Evolutionary conservation across 2,329 filamentous ascomycete genomes (phyloP).

Genomic region (Alternaria alternata): DNA sequence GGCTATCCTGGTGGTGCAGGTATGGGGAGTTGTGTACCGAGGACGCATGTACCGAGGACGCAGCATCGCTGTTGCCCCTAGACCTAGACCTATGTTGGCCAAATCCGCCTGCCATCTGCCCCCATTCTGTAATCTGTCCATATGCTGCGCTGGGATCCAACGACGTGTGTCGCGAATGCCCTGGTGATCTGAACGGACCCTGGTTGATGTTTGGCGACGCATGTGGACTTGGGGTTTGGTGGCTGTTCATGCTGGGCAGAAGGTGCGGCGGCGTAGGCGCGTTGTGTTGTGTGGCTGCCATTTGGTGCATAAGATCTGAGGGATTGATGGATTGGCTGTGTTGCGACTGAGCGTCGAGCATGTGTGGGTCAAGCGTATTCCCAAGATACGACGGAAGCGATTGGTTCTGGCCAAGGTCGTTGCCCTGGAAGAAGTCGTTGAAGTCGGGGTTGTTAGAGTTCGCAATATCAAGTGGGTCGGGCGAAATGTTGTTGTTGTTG

Average conservation of each 20-base stretch:
- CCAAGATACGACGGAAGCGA: constrained; percentile 66
- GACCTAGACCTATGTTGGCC: constrained; percentile 70
- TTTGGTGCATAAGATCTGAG: constrained; percentile 58
- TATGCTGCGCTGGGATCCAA: constrained; percentile 70
- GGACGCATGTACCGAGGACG: constrained; percentile 79
- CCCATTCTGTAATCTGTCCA: constrained; percentile 66
- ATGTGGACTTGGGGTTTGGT: constrained; percentile 62
- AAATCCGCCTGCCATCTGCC: constrained; percentile 66
- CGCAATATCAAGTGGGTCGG: constrained; percentile 47
- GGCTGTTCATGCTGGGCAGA: constrained; percentile 61
- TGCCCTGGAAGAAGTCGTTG: constrained; percentile 63
- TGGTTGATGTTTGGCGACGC: constrained; percentile 64
- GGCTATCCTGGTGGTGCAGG: constrained; percentile 77
- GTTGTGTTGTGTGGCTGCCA: constrained; percentile 60
- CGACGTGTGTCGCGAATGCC: constrained; percentile 67
- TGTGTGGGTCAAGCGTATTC: constrained; percentile 54
- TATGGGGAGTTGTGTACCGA: constrained; percentile 87
- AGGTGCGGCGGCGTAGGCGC: constrained; percentile 65
- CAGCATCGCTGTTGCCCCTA: constrained; percentile 79
- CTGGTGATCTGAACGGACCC: constrained; percentile 60
- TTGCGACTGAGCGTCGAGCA: constrained; percentile 52
- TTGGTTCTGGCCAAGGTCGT: constrained; percentile 63
- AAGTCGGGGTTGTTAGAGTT: constrained; percentile 49
- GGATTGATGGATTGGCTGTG: constrained; percentile 57
- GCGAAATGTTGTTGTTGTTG: constrained; percentile 48